Conservation (phyloP, 805 yeast species). For the Teunomyces cretensis region DNA sequence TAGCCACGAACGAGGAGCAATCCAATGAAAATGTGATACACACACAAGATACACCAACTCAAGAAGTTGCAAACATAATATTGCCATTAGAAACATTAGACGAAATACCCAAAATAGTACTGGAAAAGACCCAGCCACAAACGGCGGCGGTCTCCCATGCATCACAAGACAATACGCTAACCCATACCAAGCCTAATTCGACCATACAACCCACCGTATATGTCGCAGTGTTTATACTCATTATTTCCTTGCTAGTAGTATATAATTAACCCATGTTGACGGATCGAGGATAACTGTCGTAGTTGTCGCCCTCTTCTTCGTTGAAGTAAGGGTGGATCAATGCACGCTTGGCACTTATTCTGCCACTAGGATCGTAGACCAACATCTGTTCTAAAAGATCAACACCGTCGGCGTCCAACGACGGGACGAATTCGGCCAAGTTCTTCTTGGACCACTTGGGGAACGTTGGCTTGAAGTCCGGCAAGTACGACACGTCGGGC, state of each 20-base stretch:
- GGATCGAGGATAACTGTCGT: constrained; percentile 35
- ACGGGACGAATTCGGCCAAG: constrained; percentile 70
- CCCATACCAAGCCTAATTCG: not conserved
- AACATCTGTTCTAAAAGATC: constrained; percentile 77
- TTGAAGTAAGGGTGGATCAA: constrained; percentile 83
- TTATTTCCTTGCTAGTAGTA: not conserved
- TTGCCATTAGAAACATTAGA: too few relatives aligned
- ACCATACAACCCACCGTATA: not conserved
- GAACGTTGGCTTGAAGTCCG: constrained; percentile 91
- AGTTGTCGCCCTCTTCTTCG: constrained; percentile 42
- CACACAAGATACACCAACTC: too few relatives aligned
- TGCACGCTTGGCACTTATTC: constrained; percentile 94
- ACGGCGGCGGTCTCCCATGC: not conserved
- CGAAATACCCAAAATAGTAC: too few relatives aligned
- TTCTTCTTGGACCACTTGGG: constrained; percentile 84
- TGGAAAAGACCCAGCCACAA: too few relatives aligned
- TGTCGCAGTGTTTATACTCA: not conserved
- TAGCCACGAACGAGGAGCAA: too few relatives aligned
- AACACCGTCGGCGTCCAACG: constrained; percentile 78
- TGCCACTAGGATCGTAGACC: constrained; percentile 87
- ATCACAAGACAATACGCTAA: not conserved
- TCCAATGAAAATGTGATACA: too few relatives aligned
- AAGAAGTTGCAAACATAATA: too few relatives aligned
- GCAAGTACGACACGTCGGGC: constrained; percentile 91
- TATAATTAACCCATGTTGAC: constrained; percentile 36